Percentiles rank a stretch among this genome's conserved stretches.
Conservation (phyloP, 108 stramenopile species). For the Conticribra weissflogii region DNA sequence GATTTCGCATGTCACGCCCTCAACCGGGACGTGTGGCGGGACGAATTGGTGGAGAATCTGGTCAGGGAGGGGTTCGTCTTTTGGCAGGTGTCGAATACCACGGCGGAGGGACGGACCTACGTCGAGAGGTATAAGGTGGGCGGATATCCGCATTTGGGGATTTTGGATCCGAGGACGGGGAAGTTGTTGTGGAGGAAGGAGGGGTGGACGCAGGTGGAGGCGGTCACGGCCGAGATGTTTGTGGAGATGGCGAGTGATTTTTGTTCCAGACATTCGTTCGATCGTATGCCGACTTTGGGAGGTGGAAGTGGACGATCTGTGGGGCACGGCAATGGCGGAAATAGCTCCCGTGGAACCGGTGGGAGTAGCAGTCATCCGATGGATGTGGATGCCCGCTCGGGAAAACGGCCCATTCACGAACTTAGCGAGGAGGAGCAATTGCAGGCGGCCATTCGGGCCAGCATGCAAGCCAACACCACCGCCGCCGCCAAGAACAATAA, state of each 20-base stretch:
- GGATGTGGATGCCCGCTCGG: background rate
- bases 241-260: constrained; percentile 87
- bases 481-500: background rate
- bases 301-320: no score
- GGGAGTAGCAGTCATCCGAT: background rate
- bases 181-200: constrained; percentile 85
- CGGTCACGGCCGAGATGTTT: constrained; percentile 77
- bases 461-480: constrained; percentile 43
- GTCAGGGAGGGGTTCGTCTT: constrained; percentile 92
- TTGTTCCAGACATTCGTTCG: constrained; percentile 88
- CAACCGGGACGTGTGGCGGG: constrained; percentile 96
- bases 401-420: constrained; percentile 54
- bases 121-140: constrained; percentile 80
- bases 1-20: constrained; percentile 93
- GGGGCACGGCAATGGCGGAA: constrained; percentile 11
- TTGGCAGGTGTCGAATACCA: constrained; percentile 81
- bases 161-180: constrained; percentile 94
- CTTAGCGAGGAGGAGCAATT: constrained; percentile 87
- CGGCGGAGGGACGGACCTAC: constrained; percentile 78
- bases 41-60: constrained; percentile 94
- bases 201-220: constrained; percentile 89
- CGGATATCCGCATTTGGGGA: constrained; percentile 87
- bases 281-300: constrained; percentile 73
- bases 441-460: constrained; percentile 85
- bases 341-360: background rate